Percentiles rank a stretch among this genome's conserved stretches.
These are phyloP conservation scores for Priceomyces medius DNA, from an alignment of 805 yeast species.

Conservation along the genomic window DNA sequence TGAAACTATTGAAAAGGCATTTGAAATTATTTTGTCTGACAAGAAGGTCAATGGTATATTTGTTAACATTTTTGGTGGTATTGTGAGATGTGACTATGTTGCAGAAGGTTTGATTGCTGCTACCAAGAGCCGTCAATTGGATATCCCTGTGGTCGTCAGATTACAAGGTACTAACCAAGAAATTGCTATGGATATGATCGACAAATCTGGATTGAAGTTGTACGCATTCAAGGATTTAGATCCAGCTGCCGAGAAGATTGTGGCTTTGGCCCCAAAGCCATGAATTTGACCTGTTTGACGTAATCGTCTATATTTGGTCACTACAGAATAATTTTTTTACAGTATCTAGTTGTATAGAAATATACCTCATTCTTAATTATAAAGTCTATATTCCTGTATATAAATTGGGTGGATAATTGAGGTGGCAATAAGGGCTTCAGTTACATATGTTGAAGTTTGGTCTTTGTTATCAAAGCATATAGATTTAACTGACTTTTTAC, in stretches of 20 bases:
- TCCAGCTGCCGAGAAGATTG: slow-evolving; percentile 95
- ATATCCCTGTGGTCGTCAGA: slow-evolving; percentile 95
- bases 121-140: slow-evolving; percentile 84
- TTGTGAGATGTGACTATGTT: slow-evolving; percentile 98
- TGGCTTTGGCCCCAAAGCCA: slow-evolving; percentile 53
- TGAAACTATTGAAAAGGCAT: slow-evolving; percentile 95
- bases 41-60: slow-evolving; percentile 89
- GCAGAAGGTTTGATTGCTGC: slow-evolving; percentile 97
- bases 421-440: neutral
- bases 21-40: slow-evolving; percentile 88
- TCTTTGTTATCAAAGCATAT: neutral
- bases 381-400: neutral
- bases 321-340: neutral
- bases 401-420: neutral
- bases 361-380: neutral
- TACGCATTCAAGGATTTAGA: slow-evolving; percentile 90
- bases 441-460: no score
- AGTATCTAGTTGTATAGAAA: neutral
- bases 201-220: slow-evolving; percentile 88
- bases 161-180: slow-evolving; percentile 96
- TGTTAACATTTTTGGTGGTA: slow-evolving; percentile 99
- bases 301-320: neutral
- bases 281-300: neutral
- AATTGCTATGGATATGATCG: slow-evolving; percentile 82
- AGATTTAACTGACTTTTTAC: neutral